phyloP scores from a whole-genome alignment of 768 basidiomycete species.

The Rubroboletus satanas region DNA sequence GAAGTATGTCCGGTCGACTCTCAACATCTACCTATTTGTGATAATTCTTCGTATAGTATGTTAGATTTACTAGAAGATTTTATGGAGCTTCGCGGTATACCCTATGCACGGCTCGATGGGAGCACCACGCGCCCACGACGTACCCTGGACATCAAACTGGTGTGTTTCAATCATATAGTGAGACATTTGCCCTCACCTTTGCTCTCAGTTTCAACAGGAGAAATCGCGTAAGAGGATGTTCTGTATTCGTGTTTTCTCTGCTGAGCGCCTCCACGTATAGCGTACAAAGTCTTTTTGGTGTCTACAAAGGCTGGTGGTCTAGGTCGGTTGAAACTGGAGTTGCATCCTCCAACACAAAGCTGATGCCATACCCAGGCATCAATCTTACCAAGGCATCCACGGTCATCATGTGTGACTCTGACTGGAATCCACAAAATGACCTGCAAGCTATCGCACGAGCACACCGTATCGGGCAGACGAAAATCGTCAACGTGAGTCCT shows the following conservation, averaged over 20 bases:
- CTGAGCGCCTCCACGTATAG: constrained; percentile 26
- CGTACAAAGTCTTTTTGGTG: constrained; percentile 65
- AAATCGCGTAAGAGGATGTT: constrained; percentile 43
- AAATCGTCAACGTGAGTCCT: constrained; percentile 54
- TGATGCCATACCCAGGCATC: constrained; percentile 48
- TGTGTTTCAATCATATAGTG: constrained; percentile 21
- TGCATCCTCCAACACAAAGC: constrained; percentile 1
- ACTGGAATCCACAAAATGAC: constrained; percentile 75
- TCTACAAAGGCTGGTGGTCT: constrained; percentile 72
- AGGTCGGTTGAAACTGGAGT: constrained; percentile 35
- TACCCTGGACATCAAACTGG: constrained; percentile 53
- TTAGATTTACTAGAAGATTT: constrained; percentile 68
- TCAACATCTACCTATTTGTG: neutral
- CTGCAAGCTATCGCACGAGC: constrained; percentile 84
- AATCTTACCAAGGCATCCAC: constrained; percentile 80
- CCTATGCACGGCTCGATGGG: constrained; percentile 62
- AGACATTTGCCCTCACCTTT: constrained; percentile 1
- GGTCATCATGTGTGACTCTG: constrained; percentile 75
- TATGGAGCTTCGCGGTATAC: constrained; percentile 53
- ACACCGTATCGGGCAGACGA: constrained; percentile 76
- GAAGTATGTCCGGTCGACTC: constrained; percentile 27
- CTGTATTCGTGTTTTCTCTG: neutral
- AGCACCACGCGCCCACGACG: constrained; percentile 49
- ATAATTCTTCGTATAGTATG: constrained; percentile 42
- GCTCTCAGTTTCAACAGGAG: constrained; percentile 52